Base-by-base conservation (phyloP, 371 early-diverging fungal species). In the Nematocida displodere region DNA sequence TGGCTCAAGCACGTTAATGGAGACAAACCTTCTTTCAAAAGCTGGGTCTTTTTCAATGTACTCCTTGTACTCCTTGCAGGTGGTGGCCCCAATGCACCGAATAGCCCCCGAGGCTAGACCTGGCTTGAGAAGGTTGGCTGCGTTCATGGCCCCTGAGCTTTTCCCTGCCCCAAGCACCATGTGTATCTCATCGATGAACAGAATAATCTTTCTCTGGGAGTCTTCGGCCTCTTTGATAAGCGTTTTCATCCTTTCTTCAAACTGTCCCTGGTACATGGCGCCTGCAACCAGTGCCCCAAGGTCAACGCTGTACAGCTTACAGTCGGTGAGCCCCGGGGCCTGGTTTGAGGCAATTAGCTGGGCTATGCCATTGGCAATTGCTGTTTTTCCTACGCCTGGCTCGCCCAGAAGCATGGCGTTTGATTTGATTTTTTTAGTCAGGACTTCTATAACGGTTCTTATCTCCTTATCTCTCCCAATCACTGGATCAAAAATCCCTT, bases 141-240 rank as follows among this genome's bases (percentile, higher is more conserved):
- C 89, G 78, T 56, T 86, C 80, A 93, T 91, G 17, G 94, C 91
- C 49, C 93, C 91, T 2, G 92, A 92, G 2, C 77, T 64, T 65
- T 88, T 89, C 50, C 91, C 91, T 37, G 90, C 84, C 1, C 89
- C 89, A 47, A 91, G 82, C 2, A 94, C 89, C 33, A 91, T 88
- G 79, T 98, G 99, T 40, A 98, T 89, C 85, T 98, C 99, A 84
- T 98, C 97, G 79, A 97, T 93, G 82, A 98, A 97, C 28, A 98
- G 84, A 76, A 98, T 95, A 46, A 93, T 87, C 34, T 89, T 88
- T 44, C 90, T 90, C 8, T 89, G 85, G 8, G 66, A 77, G 3
- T 90, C 87, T 37, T 93, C 92, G 67, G 95, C 90, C 82, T 95
- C 95, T 77, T 92, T 92, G 48, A 98, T 85, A 11, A 98, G 89